Conservation (phyloP, 805 yeast genomes). For the Sungouiella thailandica region DNA sequence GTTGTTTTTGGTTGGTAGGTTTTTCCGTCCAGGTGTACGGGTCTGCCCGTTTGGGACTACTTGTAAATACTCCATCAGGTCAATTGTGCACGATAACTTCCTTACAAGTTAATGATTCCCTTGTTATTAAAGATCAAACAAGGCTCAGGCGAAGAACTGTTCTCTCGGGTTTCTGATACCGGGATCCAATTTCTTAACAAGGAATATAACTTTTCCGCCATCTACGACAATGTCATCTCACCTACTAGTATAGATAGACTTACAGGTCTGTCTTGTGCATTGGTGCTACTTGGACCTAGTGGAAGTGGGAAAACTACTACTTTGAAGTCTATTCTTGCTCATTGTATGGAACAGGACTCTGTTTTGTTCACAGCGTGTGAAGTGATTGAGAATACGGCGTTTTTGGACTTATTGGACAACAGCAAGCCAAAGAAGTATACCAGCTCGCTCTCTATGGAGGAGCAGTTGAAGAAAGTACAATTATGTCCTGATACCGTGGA, state of each 20-base stretch:
- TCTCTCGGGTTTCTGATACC: slow-evolving; percentile 7
- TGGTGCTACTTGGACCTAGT: slow-evolving; percentile 9
- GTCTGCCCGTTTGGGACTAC: too few species aligned
- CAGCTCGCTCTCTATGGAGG: slow-evolving; percentile 12
- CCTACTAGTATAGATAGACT: slow-evolving; percentile 2
- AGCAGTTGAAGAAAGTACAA: slow-evolving; percentile 8
- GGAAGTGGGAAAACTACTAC: slow-evolving; percentile 28
- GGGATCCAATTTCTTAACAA: slow-evolving; percentile 17
- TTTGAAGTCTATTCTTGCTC: slow-evolving; percentile 15
- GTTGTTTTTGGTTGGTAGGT: too few species aligned
- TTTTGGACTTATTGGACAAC: slow-evolving; percentile 22
- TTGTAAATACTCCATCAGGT: too few species aligned
- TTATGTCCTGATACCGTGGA: slow-evolving; percentile 7
- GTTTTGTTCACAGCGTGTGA: slow-evolving; percentile 24
- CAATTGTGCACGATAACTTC: too few species aligned
- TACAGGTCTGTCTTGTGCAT: slow-evolving; percentile 7
- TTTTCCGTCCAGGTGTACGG: too few species aligned
- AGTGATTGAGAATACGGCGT: slow-evolving; percentile 20
- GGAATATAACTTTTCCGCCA: slow-evolving; percentile 18
- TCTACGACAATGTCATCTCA: slow-evolving; percentile 8
- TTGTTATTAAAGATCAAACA: slow-evolving; percentile 24
- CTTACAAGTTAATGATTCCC: too few species aligned
- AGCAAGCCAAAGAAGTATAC: slow-evolving; percentile 6
- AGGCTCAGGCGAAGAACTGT: slow-evolving; percentile 8
- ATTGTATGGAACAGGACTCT: slow-evolving; percentile 4